These are phyloP conservation scores for Arthrobotrys sinensis DNA, from an alignment of 2,329 filamentous ascomycete species.

Conservation along the genomic window DNA sequence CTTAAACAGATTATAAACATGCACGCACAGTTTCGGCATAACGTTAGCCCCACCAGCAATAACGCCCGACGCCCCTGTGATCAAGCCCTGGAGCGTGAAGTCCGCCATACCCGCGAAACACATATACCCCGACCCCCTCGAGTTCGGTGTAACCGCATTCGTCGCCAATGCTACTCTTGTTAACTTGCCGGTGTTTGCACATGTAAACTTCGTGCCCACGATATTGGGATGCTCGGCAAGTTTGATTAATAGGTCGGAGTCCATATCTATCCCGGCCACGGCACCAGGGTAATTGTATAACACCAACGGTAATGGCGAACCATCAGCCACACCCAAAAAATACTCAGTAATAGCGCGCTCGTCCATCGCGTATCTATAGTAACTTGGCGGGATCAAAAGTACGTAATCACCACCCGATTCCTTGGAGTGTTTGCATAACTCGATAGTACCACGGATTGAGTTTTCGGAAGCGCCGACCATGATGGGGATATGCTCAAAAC, in stretches of 20 bases:
- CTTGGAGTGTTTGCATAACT: conserved; percentile 78
- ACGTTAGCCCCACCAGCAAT: conserved; percentile 82
- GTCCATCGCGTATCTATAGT: conserved; percentile 79
- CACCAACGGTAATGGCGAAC: conserved; percentile 76
- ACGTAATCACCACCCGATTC: conserved; percentile 81
- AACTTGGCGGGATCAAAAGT: conserved; percentile 81
- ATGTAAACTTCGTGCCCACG: conserved; percentile 79
- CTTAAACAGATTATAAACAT: conserved; percentile 75
- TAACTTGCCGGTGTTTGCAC: conserved; percentile 79
- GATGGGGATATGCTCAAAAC: conserved; percentile 77
- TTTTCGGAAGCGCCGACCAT: conserved; percentile 83
- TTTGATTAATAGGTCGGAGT: conserved; percentile 75
- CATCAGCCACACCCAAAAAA: conserved; percentile 77
- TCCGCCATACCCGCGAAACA: conserved; percentile 81
- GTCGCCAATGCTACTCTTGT: conserved; percentile 71
- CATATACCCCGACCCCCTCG: conserved; percentile 72
- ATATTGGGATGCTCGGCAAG: conserved; percentile 77
- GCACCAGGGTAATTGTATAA: conserved; percentile 81
- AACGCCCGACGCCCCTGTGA: conserved; percentile 79
- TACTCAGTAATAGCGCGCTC: conserved; percentile 73
- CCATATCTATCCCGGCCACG: conserved; percentile 76
- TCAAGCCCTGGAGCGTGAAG: conserved; percentile 79
- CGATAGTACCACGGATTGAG: conserved; percentile 80
- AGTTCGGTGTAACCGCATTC: conserved; percentile 69
- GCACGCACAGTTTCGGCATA: conserved; percentile 76